Percentiles rank a stretch among this genome's conserved stretches.
Evolutionary conservation across 2,329 filamentous ascomycete genomes (phyloP).

Genomic region (Epichloe brachyelytri): DNA sequence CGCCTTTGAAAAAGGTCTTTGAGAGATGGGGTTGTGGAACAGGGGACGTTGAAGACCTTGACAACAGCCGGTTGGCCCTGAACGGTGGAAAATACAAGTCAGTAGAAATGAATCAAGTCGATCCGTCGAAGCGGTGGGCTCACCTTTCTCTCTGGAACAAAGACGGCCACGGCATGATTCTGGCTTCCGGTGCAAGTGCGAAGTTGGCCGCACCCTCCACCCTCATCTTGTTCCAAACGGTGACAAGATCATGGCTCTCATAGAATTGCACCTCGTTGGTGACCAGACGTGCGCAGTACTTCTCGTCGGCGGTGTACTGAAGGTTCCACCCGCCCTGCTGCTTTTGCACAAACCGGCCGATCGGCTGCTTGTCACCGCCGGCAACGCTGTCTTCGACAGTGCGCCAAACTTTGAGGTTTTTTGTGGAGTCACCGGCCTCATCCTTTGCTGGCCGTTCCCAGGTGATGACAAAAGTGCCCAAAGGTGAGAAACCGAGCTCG

Average conservation of each 20-base stretch:
- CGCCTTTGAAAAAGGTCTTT: slow-evolving; percentile 98
- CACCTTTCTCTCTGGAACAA: slow-evolving; percentile 91
- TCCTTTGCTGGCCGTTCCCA: slow-evolving; percentile 94
- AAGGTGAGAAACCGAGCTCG: slow-evolving; percentile 87
- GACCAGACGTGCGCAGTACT: slow-evolving; percentile 81
- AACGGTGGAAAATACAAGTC: not conserved
- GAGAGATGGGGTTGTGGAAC: slow-evolving; percentile 71
- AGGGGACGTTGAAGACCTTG: slow-evolving; percentile 89
- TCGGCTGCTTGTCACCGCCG: slow-evolving; percentile 53
- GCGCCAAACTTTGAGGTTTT: slow-evolving; percentile 96
- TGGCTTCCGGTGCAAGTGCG: slow-evolving; percentile 67
- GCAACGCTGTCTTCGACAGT: slow-evolving; percentile 57
- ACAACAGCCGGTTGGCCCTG: slow-evolving; percentile 81
- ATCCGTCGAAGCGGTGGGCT: slow-evolving; percentile 10
- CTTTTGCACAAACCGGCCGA: slow-evolving; percentile 92
- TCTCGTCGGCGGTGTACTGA: slow-evolving; percentile 90
- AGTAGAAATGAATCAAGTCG: not conserved
- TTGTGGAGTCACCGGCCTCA: slow-evolving; percentile 84
- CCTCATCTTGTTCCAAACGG: slow-evolving; percentile 89
- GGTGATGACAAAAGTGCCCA: slow-evolving; percentile 85
- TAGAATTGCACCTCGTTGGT: slow-evolving; percentile 98
- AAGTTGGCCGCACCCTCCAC: slow-evolving; percentile 86
- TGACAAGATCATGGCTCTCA: slow-evolving; percentile 71
- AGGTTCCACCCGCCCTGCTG: slow-evolving; percentile 92
- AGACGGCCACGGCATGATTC: slow-evolving; percentile 86